Conservation (phyloP, 2,329 filamentous ascomycete genomes). For the Aspergillus felis region DNA sequence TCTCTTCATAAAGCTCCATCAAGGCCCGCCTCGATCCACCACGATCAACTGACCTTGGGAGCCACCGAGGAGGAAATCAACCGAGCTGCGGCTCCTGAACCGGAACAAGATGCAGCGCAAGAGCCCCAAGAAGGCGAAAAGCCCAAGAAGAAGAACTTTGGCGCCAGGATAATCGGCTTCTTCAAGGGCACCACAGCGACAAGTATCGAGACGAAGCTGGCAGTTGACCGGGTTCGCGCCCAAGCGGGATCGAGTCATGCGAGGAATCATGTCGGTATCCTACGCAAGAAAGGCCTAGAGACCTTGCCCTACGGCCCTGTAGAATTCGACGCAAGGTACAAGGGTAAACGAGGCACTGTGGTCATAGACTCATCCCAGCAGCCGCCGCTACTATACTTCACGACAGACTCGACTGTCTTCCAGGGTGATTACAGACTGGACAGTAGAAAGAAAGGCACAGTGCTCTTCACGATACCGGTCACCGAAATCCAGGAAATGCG, state of each 20-base stretch:
- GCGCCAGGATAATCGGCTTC: slow-evolving; percentile 54
- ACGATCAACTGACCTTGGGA: slow-evolving; percentile 55
- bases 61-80: slow-evolving; percentile 64
- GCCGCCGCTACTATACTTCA: slow-evolving; percentile 56
- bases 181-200: slow-evolving; percentile 69
- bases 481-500: slow-evolving; percentile 67
- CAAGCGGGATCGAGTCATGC: slow-evolving; percentile 57
- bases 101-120: slow-evolving; percentile 30
- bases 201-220: slow-evolving; percentile 67
- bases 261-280: slow-evolving; percentile 66
- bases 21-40: slow-evolving; percentile 49
- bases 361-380: slow-evolving; percentile 53
- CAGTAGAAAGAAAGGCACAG: slow-evolving; percentile 45
- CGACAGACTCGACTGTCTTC: slow-evolving; percentile 39
- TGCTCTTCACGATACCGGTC: slow-evolving; percentile 66
- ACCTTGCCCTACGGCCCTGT: slow-evolving; percentile 59
- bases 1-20: slow-evolving; percentile 45
- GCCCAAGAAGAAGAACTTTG: slow-evolving; percentile 32
- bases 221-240: slow-evolving; percentile 68
- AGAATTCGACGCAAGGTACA: slow-evolving; percentile 66
- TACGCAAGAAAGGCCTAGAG: slow-evolving; percentile 46
- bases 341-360: slow-evolving; percentile 67
- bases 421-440: slow-evolving; percentile 46
- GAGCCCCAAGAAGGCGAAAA: background rate
- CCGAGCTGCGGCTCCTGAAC: slow-evolving; percentile 55